phyloP scores from a whole-genome alignment of 768 basidiomycete species.

The Psilocybe azurescens region DNA sequence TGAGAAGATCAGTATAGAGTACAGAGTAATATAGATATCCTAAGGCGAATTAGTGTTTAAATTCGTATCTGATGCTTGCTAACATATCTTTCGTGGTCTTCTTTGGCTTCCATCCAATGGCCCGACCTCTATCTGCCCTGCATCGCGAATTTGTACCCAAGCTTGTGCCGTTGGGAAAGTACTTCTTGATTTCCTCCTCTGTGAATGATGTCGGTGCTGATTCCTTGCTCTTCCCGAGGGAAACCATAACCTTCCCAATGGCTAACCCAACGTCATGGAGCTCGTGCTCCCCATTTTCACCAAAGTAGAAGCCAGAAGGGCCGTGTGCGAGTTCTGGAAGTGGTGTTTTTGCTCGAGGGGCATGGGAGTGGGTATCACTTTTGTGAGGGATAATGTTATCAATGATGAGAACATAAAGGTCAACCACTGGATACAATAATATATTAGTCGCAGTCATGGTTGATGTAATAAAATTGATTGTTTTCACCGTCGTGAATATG shows the following conservation, averaged over 20 bases:
- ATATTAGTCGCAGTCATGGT: background rate
- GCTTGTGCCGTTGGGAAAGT: slow-evolving; percentile 39
- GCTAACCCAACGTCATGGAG: slow-evolving; percentile 40
- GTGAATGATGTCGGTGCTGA: slow-evolving; percentile 50
- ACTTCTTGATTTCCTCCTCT: slow-evolving; percentile 43
- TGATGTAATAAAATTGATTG: background rate
- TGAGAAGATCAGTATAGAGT: too few relatives aligned
- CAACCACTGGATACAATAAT: slow-evolving; percentile 36
- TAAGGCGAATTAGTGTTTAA: slow-evolving; percentile 29
- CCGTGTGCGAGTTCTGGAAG: slow-evolving; percentile 43
- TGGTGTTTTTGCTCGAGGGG: slow-evolving; percentile 13
- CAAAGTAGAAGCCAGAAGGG: slow-evolving; percentile 53
- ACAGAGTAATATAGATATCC: background rate
- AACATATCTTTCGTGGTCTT: slow-evolving; percentile 55
- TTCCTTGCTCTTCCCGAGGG: slow-evolving; percentile 37
- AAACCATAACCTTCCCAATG: slow-evolving; percentile 39
- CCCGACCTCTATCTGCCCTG: slow-evolving; percentile 43
- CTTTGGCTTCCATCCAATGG: slow-evolving; percentile 58
- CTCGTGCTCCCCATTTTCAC: slow-evolving; percentile 51
- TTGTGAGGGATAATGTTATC: slow-evolving; percentile 34
- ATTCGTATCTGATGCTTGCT: slow-evolving; percentile 50
- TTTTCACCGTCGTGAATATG: slow-evolving; percentile 52
- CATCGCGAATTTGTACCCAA: slow-evolving; percentile 50
- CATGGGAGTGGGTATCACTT: slow-evolving; percentile 20
- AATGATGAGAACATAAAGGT: slow-evolving; percentile 51